Percentiles rank a stretch among this genome's conserved stretches.
Evolutionary conservation across 2,329 filamentous ascomycete genomes (phyloP).

Genomic region (Epichloe hybrida): DNA sequence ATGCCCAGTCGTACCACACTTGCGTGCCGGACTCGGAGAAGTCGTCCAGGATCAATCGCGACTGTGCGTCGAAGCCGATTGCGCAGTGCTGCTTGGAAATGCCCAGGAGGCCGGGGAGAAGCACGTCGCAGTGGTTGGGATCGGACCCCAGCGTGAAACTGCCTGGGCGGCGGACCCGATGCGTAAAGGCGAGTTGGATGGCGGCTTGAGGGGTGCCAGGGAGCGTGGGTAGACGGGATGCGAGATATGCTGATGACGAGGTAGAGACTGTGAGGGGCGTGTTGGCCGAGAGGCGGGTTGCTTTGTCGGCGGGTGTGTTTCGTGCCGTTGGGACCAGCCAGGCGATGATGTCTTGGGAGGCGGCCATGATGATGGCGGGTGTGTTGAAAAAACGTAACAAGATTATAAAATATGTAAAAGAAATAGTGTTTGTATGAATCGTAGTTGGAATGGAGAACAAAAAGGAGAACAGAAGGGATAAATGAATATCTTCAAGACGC

Average conservation of each 20-base stretch:
- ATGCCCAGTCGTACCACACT: constrained; percentile 29
- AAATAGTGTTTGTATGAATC: no score
- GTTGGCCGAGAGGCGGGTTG: constrained; percentile 20
- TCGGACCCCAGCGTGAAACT: constrained; percentile 27
- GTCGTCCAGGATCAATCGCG: constrained; percentile 25
- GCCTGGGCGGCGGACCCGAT: constrained; percentile 19
- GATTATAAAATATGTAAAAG: no score
- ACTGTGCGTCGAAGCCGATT: constrained; percentile 25
- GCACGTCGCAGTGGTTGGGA: constrained; percentile 21
- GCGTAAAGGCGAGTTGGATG: constrained; percentile 23
- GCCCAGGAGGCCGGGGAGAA: constrained; percentile 21
- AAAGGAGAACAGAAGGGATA: no score
- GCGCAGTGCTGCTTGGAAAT: constrained; percentile 24
- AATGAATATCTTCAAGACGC: no score
- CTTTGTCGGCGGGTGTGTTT: constrained; percentile 20
- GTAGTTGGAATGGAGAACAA: no score
- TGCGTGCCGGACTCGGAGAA: constrained; percentile 24
- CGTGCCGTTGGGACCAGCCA: constrained; percentile 26
- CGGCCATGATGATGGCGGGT: constrained; percentile 8
- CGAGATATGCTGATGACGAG: constrained; percentile 13
- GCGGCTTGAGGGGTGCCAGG: constrained; percentile 13
- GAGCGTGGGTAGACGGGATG: constrained; percentile 16
- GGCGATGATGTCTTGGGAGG: constrained; percentile 21
- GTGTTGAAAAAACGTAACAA: no score
- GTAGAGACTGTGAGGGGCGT: constrained; percentile 12